Evolutionary conservation across 306 rosid species (phyloP), one percentile per base, ranked within the genome.

Genomic region (Vigna reflexopilosa): DNA sequence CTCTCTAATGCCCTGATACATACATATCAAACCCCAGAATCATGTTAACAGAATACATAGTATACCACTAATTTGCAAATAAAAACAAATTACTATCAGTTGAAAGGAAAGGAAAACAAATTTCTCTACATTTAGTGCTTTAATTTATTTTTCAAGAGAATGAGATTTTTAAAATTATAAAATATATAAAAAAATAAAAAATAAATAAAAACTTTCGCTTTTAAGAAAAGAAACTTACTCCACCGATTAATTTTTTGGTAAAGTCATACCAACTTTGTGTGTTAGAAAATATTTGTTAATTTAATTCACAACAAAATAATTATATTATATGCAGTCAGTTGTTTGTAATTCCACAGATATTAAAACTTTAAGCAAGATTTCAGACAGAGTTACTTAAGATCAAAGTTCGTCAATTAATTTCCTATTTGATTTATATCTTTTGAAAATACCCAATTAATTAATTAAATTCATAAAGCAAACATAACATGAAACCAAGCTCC

Each of bases 1-100:
- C 34, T 5, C 84, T 67, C 57, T 74, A 67, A 67, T 75, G 14
- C 80, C 88, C 96, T 90, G 75, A 9, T 22, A 34, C 38, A 22
- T 34, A 13, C 57, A 56, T 11, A 10, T 26, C 1, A 67, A 56
- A 80, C 4, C 54, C 49, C 61, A 40, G 66, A 64, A 65, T 70
- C 70, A 52, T 49, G 73, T 51, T 15, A 51, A 42, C 1, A 66
- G 9, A 12, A n/a, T 44, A n/a, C 7, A 47, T 40, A 11, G 6
- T 67, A 3, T 68, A 45, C 17, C 12, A 44, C 19, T 42, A 19
- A 67, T 24, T 14, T 36, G 15, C 38, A 11, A 36, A 19, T 54
- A 7, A 13, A 68, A 19, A 44, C 20, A 67, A 40, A 65, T 65
- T 65, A 40, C 28, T 26, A 26, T 26, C 28, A 2, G 48, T 3